These are phyloP conservation scores for Macrolepiota albuminosa DNA, from an alignment of 768 basidiomycete genomes.

Conservation along the genomic window DNA sequence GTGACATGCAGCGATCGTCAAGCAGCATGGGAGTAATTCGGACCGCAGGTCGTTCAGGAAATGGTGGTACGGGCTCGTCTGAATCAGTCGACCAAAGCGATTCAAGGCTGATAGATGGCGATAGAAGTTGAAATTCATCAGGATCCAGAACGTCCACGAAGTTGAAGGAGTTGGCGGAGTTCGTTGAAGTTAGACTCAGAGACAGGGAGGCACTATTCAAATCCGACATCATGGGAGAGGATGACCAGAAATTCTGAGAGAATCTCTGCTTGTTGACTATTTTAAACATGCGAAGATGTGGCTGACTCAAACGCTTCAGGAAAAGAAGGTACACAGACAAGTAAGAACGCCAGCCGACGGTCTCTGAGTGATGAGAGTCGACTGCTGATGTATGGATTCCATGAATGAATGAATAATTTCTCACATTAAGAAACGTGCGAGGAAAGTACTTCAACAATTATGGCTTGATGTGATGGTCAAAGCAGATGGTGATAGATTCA, in stretches of 20 bases:
- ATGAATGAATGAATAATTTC: background rate
- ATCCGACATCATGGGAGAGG: slow-evolving; percentile 6
- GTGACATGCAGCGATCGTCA: slow-evolving; percentile 8
- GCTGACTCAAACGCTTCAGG: background rate
- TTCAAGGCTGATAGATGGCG: slow-evolving; percentile 12
- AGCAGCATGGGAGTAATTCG: slow-evolving; percentile 9
- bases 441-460: background rate
- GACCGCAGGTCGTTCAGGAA: slow-evolving; percentile 10
- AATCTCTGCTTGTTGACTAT: background rate
- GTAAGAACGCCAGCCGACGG: background rate
- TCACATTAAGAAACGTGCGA: background rate
- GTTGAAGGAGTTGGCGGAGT: slow-evolving; percentile 10
- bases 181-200: slow-evolving; percentile 5
- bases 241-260: background rate
- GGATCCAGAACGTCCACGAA: slow-evolving; percentile 7
- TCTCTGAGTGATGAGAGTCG: background rate
- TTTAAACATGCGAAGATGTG: background rate
- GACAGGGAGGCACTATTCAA: background rate
- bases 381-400: background rate
- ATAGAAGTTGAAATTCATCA: slow-evolving; percentile 11
- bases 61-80: slow-evolving; percentile 14
- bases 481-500: background rate
- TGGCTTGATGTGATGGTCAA: background rate
- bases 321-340: background rate
- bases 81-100: slow-evolving; percentile 15